Evolutionary conservation across 1,284 basidiomycete species (phyloP).

Genomic region (Tylopilus orsonianus): DNA sequence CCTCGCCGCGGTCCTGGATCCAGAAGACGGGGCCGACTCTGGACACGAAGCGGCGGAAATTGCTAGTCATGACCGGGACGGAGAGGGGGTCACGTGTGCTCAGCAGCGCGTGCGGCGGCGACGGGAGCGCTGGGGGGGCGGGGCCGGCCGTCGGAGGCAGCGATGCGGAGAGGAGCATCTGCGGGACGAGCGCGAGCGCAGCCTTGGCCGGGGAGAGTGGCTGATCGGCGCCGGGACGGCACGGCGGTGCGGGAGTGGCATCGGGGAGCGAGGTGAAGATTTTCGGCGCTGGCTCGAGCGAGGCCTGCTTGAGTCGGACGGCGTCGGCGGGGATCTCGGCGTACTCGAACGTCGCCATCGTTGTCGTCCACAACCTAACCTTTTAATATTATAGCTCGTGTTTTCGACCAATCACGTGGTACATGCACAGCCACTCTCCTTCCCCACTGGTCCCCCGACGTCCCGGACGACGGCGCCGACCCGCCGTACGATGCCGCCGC

Average conservation of each 20-base stretch:
- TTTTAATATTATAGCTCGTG: neutral
- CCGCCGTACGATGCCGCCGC: conserved; percentile 13
- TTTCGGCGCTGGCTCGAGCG: conserved; percentile 42
- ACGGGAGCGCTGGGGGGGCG: conserved; percentile 20
- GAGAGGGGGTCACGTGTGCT: conserved; percentile 64
- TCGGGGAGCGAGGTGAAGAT: conserved; percentile 48
- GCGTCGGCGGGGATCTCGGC: conserved; percentile 50
- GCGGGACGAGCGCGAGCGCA: conserved; percentile 29
- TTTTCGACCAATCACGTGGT: neutral
- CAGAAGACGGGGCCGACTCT: conserved; percentile 71
- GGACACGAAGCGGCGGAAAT: conserved; percentile 72
- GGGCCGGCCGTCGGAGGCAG: conserved; percentile 5
- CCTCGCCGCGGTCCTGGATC: conserved; percentile 75
- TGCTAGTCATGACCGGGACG: conserved; percentile 66
- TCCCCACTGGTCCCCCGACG: too few relatives aligned
- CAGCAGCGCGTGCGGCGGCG: conserved; percentile 36
- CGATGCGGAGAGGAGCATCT: conserved; percentile 26
- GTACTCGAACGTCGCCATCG: conserved; percentile 52
- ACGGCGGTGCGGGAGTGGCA: conserved; percentile 5
- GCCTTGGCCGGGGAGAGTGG: conserved; percentile 22
- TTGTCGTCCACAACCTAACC: neutral
- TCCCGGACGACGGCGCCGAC: conserved; percentile 3
- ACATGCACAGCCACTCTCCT: conserved; percentile 16
- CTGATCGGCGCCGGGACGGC: conserved; percentile 10
- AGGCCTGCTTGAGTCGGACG: conserved; percentile 39